phyloP scores from a whole-genome alignment of 306 rosid species.

The Rosa lucieae region DNA sequence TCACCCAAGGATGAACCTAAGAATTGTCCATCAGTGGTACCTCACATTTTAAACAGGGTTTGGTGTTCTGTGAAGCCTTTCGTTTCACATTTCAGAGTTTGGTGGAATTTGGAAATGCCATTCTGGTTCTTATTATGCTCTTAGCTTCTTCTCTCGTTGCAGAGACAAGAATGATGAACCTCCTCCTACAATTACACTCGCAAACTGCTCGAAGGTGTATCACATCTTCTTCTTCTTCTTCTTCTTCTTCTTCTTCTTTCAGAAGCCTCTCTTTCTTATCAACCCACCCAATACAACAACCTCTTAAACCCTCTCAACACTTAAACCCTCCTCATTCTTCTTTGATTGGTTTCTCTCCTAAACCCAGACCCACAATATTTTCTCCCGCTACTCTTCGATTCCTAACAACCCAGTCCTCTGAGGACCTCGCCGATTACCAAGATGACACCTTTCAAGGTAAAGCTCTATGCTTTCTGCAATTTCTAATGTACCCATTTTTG shows the following conservation, averaged over 20 bases:
- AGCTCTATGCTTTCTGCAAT: slow-evolving; percentile 18
- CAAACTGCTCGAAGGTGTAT: slow-evolving; percentile 12
- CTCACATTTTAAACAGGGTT: too few species aligned
- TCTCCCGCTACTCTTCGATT: slow-evolving; percentile 32
- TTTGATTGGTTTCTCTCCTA: slow-evolving; percentile 18
- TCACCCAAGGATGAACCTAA: too few species aligned
- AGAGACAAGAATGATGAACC: slow-evolving; percentile 5
- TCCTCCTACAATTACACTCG: not conserved
- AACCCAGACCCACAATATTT: slow-evolving; percentile 17
- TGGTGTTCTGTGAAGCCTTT: too few species aligned
- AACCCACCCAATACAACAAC: not conserved
- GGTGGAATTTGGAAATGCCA: too few species aligned
- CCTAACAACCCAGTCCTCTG: slow-evolving; percentile 32
- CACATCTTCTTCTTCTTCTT: too few species aligned
- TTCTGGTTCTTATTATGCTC: not conserved
- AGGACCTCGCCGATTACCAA: not conserved
- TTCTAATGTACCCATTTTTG: not conserved
- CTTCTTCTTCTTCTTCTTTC: too few species aligned
- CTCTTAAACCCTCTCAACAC: slow-evolving; percentile 3
- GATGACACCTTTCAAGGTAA: slow-evolving; percentile 37
- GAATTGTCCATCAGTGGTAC: too few species aligned
- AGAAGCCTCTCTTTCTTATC: slow-evolving; percentile 15
- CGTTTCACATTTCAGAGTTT: too few species aligned
- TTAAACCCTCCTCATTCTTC: slow-evolving; percentile 25
- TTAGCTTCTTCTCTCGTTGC: not conserved